Evolutionary conservation across 1,284 basidiomycete genomes (phyloP).

Genomic region (Sanghuangporus baumii): DNA sequence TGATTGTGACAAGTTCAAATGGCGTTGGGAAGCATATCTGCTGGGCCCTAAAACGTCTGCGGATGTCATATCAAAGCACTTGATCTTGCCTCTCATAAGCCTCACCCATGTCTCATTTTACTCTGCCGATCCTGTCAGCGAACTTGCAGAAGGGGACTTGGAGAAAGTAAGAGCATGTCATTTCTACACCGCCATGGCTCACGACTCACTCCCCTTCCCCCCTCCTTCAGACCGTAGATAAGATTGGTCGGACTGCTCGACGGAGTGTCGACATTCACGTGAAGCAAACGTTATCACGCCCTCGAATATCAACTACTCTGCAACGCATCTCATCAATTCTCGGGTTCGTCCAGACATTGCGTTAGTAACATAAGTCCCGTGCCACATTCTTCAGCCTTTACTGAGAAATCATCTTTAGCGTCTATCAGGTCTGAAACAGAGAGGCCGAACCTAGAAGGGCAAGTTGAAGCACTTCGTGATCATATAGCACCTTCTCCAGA

Average conservation of each 20-base stretch:
- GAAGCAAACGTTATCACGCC: constrained; percentile 60
- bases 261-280: constrained; percentile 65
- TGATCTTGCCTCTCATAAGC: constrained; percentile 70
- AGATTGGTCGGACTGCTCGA: constrained; percentile 58
- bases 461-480: constrained; percentile 4
- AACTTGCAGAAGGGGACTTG: constrained; percentile 49
- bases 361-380: constrained; percentile 36
- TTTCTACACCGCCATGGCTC: background rate
- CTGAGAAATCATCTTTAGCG: constrained; percentile 22
- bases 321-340: constrained; percentile 64
- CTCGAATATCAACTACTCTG: constrained; percentile 56
- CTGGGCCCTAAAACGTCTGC: constrained; percentile 58
- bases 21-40: constrained; percentile 70
- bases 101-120: constrained; percentile 60
- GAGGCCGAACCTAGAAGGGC: constrained; percentile 20
- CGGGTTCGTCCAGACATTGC: constrained; percentile 55
- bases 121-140: constrained; percentile 48
- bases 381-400: background rate
- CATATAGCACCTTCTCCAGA: background rate
- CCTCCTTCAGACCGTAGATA: constrained; percentile 54
- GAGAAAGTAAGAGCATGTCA: constrained; percentile 47
- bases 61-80: constrained; percentile 66
- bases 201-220: background rate
- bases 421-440: constrained; percentile 25
- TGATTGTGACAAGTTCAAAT: constrained; percentile 54